Evolutionary conservation across 352 stramenopile species (phyloP).

Genomic region (Phytophthora pinifolia): DNA sequence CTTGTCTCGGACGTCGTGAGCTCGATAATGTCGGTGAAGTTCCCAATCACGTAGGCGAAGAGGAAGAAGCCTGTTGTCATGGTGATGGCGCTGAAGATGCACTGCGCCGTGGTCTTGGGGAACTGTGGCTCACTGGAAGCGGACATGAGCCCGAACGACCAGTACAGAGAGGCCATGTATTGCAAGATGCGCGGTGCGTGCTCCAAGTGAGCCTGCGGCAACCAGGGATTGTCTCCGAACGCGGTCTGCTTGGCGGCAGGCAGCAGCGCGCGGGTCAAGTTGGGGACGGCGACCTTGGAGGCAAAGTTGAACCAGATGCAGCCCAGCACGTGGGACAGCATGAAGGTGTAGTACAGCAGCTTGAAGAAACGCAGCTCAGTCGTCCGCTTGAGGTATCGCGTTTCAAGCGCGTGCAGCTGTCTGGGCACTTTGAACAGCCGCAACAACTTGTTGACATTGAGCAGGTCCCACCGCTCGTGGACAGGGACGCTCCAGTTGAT

Average conservation of each 20-base stretch:
- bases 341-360: slow-evolving; percentile 71
- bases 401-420: slow-evolving; percentile 52
- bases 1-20: slow-evolving; percentile 60
- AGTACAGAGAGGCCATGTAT: slow-evolving; percentile 62
- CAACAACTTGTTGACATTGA: slow-evolving; percentile 70
- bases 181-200: slow-evolving; percentile 28
- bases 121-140: slow-evolving; percentile 52
- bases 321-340: slow-evolving; percentile 55
- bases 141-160: slow-evolving; percentile 63
- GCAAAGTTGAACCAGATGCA: slow-evolving; percentile 74
- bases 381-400: slow-evolving; percentile 59
- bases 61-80: slow-evolving; percentile 71
- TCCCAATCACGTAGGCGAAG: slow-evolving; percentile 70
- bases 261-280: slow-evolving; percentile 12
- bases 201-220: slow-evolving; percentile 33
- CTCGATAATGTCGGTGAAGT: slow-evolving; percentile 62
- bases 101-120: slow-evolving; percentile 50
- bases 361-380: slow-evolving; percentile 65
- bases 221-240: slow-evolving; percentile 39
- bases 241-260: background rate
- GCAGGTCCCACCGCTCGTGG: slow-evolving; percentile 34
- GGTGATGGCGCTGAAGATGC: slow-evolving; percentile 50
- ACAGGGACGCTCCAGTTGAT: slow-evolving; percentile 40
- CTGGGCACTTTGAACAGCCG: slow-evolving; percentile 51
- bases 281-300: slow-evolving; percentile 30